Percentiles rank a stretch among this genome's conserved stretches.
phyloP scores from a whole-genome alignment of 768 basidiomycete genomes.

The Harrya chromipes region DNA sequence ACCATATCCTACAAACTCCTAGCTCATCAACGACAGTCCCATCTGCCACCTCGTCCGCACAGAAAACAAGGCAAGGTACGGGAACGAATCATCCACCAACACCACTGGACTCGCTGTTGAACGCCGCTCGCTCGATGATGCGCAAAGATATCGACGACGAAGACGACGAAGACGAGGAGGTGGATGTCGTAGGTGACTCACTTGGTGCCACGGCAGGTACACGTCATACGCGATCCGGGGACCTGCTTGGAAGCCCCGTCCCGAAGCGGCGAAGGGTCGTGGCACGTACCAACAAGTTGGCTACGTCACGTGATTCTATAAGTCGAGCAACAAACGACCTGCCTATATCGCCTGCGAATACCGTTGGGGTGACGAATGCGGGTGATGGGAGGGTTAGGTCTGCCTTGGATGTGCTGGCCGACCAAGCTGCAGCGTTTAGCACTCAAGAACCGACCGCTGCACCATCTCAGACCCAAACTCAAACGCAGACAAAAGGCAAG shows the following conservation, averaged over 20 bases:
- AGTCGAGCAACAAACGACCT: not conserved
- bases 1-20: conserved; percentile 29
- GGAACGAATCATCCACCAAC: conserved; percentile 36
- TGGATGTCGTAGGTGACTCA: conserved; percentile 20
- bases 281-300: conserved; percentile 9
- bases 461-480: not conserved
- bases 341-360: not conserved
- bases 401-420: conserved; percentile 71
- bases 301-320: conserved; percentile 2
- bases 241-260: conserved; percentile 34
- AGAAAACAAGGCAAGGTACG: conserved; percentile 16
- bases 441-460: conserved; percentile 29
- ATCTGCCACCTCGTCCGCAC: conserved; percentile 23
- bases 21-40: conserved; percentile 31
- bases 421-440: conserved; percentile 61
- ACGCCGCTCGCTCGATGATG: conserved; percentile 59
- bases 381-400: conserved; percentile 36
- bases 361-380: not conserved
- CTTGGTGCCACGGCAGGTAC: conserved; percentile 19
- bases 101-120: conserved; percentile 57
- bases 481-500: conserved; percentile 13
- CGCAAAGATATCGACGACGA: conserved; percentile 32
- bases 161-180: conserved; percentile 31
- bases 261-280: conserved; percentile 37
- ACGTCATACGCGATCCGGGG: conserved; percentile 27